These are phyloP conservation scores for Rhododendron henanense DNA, from an alignment of 148 eudicot species.

Conservation along the genomic window DNA sequence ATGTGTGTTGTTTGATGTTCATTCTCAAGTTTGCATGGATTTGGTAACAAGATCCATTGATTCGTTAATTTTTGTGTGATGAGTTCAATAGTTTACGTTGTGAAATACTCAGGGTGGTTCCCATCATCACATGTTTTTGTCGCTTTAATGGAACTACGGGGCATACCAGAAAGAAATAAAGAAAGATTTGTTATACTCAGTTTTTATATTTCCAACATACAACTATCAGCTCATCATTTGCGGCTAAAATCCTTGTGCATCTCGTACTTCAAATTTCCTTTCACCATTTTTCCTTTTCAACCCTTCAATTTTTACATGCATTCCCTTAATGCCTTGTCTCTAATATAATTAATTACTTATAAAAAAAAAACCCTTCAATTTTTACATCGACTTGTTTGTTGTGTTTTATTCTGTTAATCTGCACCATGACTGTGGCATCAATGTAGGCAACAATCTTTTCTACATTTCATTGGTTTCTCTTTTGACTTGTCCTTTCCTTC, in stretches of 20 bases:
- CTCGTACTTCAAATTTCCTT: background rate
- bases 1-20: conserved; percentile 14
- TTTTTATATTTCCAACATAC: background rate
- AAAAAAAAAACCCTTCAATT: no score
- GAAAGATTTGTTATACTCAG: background rate
- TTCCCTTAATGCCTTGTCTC: no score
- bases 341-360: no score
- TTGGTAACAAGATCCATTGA: background rate
- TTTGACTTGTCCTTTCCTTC: background rate
- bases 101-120: background rate
- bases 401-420: background rate
- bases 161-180: background rate
- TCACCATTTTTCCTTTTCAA: background rate
- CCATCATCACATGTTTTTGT: background rate
- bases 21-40: background rate
- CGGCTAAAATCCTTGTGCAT: background rate
- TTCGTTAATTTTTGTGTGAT: background rate
- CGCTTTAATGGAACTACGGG: background rate
- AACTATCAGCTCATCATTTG: background rate
- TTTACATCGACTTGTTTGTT: background rate
- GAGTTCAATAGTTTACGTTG: background rate
- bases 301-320: background rate
- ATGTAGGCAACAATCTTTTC: background rate
- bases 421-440: conserved; percentile 5
- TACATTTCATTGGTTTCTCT: background rate